Evolutionary conservation across 2,329 filamentous ascomycete genomes (phyloP).

Genomic region (Exserohilum turcica): DNA sequence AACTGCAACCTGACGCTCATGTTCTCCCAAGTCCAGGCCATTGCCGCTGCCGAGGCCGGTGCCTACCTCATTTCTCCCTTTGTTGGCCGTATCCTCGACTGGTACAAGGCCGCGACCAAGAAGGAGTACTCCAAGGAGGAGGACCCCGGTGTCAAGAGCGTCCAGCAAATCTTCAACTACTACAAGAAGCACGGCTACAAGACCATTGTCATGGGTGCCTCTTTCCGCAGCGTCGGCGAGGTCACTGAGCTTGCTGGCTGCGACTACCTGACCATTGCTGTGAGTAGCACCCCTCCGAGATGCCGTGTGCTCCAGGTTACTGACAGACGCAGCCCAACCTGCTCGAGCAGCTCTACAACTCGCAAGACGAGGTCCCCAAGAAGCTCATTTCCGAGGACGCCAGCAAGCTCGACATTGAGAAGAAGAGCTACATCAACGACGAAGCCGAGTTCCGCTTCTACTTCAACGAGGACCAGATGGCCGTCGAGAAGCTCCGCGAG

Average conservation of each 20-base stretch:
- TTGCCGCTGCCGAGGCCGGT: conserved; percentile 90
- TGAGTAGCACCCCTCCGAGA: conserved; percentile 54
- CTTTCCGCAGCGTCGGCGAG: conserved; percentile 94
- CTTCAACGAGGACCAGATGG: conserved; percentile 99
- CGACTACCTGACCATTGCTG: conserved; percentile 98
- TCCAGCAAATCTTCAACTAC: conserved; percentile 98
- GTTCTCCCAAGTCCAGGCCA: conserved; percentile 95
- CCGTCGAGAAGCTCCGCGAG: conserved; percentile 97
- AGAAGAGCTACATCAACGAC: conserved; percentile 88
- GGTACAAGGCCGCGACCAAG: conserved; percentile 96
- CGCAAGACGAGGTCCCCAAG: conserved; percentile 78
- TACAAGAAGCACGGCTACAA: conserved; percentile 99
- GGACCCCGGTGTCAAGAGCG: conserved; percentile 94
- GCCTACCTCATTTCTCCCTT: conserved; percentile 99
- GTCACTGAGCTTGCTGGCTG: conserved; percentile 98
- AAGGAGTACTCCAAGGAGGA: conserved; percentile 88
- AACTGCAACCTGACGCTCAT: conserved; percentile 99
- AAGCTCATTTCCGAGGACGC: conserved; percentile 82
- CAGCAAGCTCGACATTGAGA: conserved; percentile 73
- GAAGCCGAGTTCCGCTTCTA: conserved; percentile 95
- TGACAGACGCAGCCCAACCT: conserved; percentile 71
- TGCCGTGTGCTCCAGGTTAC: not conserved
- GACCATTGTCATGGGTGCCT: conserved; percentile 99
- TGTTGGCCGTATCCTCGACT: conserved; percentile 98
- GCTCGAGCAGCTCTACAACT: conserved; percentile 92